These are phyloP conservation scores for Hemileccinum impolitum DNA, from an alignment of 768 basidiomycete genomes.

Conservation along the genomic window DNA sequence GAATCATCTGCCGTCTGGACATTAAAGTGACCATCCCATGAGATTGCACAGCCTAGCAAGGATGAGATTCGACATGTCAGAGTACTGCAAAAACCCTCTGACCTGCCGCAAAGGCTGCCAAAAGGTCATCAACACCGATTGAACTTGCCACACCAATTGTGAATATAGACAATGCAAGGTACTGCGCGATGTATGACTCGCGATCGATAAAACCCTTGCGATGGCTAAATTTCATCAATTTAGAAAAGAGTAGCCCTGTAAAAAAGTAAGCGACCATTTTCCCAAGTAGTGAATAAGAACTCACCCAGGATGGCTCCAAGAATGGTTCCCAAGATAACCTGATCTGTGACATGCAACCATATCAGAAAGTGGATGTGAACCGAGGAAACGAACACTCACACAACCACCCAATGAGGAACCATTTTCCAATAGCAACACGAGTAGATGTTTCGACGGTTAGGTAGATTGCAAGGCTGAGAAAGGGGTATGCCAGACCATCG, in stretches of 20 bases:
- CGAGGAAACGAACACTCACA: conserved; percentile 35
- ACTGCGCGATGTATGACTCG: conserved; percentile 87
- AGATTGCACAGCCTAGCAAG: conserved; percentile 77
- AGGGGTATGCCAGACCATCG: conserved; percentile 94
- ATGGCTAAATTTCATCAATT: conserved; percentile 70
- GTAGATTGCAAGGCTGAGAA: conserved; percentile 83
- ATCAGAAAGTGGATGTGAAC: background rate
- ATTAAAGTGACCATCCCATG: conserved; percentile 88
- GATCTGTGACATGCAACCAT: conserved; percentile 45
- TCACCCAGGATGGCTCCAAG: conserved; percentile 59
- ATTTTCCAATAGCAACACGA: conserved; percentile 68
- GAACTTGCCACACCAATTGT: conserved; percentile 77
- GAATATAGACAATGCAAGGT: conserved; percentile 68
- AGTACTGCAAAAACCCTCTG: conserved; percentile 4
- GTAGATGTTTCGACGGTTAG: conserved; percentile 67
- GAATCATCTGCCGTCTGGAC: conserved; percentile 76
- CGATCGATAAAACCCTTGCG: conserved; percentile 63
- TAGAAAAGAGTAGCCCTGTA: conserved; percentile 62
- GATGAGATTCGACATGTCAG: background rate
- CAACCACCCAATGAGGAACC: conserved; percentile 84
- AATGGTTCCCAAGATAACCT: conserved; percentile 72
- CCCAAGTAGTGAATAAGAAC: conserved; percentile 4
- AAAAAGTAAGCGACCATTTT: background rate
- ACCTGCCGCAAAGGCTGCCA: conserved; percentile 88
- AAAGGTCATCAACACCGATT: conserved; percentile 81